A percentile compares a stretch with the other conserved stretches of the same genome.
Conservation (phyloP, 2,329 filamentous ascomycete species). For the Nothophoma quercina region DNA sequence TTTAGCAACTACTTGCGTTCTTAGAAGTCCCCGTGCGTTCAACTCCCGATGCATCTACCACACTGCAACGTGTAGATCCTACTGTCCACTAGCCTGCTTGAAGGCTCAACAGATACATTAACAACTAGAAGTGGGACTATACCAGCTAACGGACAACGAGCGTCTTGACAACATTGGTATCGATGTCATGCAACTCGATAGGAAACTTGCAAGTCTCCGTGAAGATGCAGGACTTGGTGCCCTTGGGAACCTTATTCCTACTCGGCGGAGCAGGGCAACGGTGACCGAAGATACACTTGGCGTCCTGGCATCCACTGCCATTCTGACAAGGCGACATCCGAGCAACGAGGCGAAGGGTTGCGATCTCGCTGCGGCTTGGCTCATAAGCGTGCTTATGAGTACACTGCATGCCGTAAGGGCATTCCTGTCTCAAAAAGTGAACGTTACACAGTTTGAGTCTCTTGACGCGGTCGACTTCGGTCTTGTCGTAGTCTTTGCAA, state of each 20-base stretch:
- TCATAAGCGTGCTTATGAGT: conserved; percentile 64
- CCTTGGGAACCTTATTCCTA: conserved; percentile 53
- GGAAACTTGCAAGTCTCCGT: conserved; percentile 66
- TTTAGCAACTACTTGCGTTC: too few relatives aligned
- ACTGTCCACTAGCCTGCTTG: too few relatives aligned
- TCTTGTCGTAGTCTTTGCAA: conserved; percentile 59
- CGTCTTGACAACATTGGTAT: conserved; percentile 63
- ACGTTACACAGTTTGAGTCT: conserved; percentile 70
- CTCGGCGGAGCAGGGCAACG: conserved; percentile 62
- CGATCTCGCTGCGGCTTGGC: conserved; percentile 61
- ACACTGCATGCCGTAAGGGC: conserved; percentile 62
- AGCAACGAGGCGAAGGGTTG: conserved; percentile 64
- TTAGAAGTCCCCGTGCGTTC: too few relatives aligned
- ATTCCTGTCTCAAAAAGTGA: conserved; percentile 65
- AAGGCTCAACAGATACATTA: too few relatives aligned
- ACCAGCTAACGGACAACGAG: conserved; percentile 47
- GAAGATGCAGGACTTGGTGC: conserved; percentile 64
- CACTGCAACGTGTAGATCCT: too few relatives aligned
- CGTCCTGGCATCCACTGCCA: conserved; percentile 64
- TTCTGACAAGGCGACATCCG: conserved; percentile 69
- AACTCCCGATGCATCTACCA: too few relatives aligned
- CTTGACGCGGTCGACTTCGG: conserved; percentile 67
- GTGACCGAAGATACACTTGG: conserved; percentile 70
- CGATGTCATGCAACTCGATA: conserved; percentile 64
- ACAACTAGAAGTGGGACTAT: too few relatives aligned